Conservation (phyloP, 495 filamentous ascomycete genomes). For the Amphirosellinia nigrospora region DNA sequence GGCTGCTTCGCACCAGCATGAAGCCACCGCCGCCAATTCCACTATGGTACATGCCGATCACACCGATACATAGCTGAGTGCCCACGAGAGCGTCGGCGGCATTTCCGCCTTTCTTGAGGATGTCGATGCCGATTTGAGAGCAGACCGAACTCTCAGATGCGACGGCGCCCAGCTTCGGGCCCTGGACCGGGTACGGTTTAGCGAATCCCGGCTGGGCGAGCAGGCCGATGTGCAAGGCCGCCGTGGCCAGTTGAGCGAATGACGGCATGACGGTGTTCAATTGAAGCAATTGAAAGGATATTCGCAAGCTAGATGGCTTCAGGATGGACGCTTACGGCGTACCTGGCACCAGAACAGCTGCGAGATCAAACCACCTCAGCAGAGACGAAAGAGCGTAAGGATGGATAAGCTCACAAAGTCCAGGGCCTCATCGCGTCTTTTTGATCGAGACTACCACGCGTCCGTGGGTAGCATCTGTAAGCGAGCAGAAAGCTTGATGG, state of each 20-base stretch:
- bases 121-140: slow-evolving; percentile 69
- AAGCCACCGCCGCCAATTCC: slow-evolving; percentile 85
- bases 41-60: slow-evolving; percentile 78
- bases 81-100: slow-evolving; percentile 72
- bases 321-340: background rate
- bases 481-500: slow-evolving; percentile 12
- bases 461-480: background rate
- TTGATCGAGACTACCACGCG: background rate
- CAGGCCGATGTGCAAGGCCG: slow-evolving; percentile 32
- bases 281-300: background rate
- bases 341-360: background rate
- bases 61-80: slow-evolving; percentile 65
- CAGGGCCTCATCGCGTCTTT: slow-evolving; percentile 17
- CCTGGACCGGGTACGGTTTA: slow-evolving; percentile 17
- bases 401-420: background rate
- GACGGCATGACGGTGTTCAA: slow-evolving; percentile 33
- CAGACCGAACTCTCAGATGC: slow-evolving; percentile 74
- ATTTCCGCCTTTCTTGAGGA: slow-evolving; percentile 69
- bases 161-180: slow-evolving; percentile 63
- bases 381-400: background rate
- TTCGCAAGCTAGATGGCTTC: background rate
- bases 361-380: slow-evolving; percentile 1
- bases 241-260: slow-evolving; percentile 29
- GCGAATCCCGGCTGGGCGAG: slow-evolving; percentile 22
- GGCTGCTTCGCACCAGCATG: slow-evolving; percentile 66